phyloP scores from a whole-genome alignment of 352 stramenopile species.

The Nothophytophthora sp. region DNA sequence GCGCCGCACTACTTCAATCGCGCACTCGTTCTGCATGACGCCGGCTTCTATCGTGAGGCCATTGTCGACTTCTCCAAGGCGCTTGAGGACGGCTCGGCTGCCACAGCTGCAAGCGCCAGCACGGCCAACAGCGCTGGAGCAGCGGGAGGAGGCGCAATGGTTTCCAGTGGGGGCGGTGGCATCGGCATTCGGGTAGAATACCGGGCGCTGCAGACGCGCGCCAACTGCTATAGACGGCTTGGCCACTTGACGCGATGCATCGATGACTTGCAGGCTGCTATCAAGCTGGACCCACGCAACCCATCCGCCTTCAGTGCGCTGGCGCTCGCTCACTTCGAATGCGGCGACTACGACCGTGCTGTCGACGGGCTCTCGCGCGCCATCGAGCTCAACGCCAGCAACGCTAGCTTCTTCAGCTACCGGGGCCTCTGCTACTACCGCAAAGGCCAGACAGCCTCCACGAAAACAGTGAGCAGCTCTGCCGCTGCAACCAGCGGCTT shows the following conservation, averaged over 20 bases:
- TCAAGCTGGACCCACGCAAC: constrained; percentile 74
- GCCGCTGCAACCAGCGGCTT: constrained; percentile 14
- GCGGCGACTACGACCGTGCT: constrained; percentile 47
- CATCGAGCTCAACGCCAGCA: constrained; percentile 64
- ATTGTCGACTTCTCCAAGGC: constrained; percentile 73
- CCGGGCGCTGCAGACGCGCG: constrained; percentile 63
- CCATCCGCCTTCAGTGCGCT: constrained; percentile 57
- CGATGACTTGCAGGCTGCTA: constrained; percentile 67
- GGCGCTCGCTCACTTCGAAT: constrained; percentile 68
- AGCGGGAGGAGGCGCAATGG: not conserved
- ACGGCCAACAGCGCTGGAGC: constrained; percentile 5
- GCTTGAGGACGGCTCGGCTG: constrained; percentile 62
- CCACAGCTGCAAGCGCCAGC: not conserved
- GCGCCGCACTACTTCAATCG: constrained; percentile 78
- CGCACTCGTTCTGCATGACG: constrained; percentile 67
- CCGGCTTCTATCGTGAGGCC: constrained; percentile 63
- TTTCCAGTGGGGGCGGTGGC: constrained; percentile 7
- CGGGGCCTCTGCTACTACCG: constrained; percentile 72
- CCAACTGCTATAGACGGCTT: constrained; percentile 64
- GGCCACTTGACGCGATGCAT: constrained; percentile 67
- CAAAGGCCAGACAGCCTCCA: constrained; percentile 38
- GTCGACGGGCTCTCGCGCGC: constrained; percentile 63
- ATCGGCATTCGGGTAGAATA: constrained; percentile 67
- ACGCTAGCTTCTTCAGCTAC: constrained; percentile 64
- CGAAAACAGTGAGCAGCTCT: constrained; percentile 3